Percentiles rank a stretch among this genome's conserved stretches.
Evolutionary conservation across 164 flowering plant genomes (phyloP).

Genomic region (Berberis thunbergii): DNA sequence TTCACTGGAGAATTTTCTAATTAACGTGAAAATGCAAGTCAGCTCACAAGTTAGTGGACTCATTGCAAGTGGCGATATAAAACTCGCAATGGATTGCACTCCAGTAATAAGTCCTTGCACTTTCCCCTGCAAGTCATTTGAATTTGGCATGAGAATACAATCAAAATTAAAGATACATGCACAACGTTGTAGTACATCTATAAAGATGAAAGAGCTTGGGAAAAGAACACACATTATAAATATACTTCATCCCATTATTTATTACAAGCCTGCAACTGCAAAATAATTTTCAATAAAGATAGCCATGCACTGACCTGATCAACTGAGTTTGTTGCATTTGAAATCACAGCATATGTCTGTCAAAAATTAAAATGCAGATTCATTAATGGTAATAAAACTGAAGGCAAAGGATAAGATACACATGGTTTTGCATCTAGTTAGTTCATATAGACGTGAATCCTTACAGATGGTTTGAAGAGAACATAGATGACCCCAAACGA

Average conservation of each 20-base stretch:
- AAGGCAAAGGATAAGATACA: too few relatives aligned
- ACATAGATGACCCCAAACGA: constrained; percentile 72
- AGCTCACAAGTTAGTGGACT: constrained; percentile 80
- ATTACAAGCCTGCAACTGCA: too few relatives aligned
- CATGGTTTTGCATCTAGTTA: too few relatives aligned
- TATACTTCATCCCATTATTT: too few relatives aligned
- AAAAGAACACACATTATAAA: too few relatives aligned
- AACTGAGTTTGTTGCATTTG: constrained; percentile 53
- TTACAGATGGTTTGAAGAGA: constrained; percentile 79
- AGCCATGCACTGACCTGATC: constrained; percentile 46
- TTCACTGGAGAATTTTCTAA: background rate
- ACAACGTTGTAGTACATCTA: too few relatives aligned
- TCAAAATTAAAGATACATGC: too few relatives aligned
- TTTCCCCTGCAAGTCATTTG: constrained; percentile 48
- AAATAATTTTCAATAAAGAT: too few relatives aligned
- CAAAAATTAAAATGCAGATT: background rate
- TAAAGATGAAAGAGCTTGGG: too few relatives aligned
- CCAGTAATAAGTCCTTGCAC: constrained; percentile 82
- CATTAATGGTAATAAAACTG: too few relatives aligned
- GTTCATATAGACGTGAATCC: constrained; percentile 11
- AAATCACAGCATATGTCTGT: constrained; percentile 81
- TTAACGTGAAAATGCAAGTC: background rate
- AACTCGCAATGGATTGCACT: constrained; percentile 61
- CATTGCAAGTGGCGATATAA: constrained; percentile 73
- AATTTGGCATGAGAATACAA: too few relatives aligned